A percentile compares a stretch with the other conserved stretches of the same genome.
phyloP scores from a whole-genome alignment of 257 asterid genomes.

The Rehmannia glutinosa region DNA sequence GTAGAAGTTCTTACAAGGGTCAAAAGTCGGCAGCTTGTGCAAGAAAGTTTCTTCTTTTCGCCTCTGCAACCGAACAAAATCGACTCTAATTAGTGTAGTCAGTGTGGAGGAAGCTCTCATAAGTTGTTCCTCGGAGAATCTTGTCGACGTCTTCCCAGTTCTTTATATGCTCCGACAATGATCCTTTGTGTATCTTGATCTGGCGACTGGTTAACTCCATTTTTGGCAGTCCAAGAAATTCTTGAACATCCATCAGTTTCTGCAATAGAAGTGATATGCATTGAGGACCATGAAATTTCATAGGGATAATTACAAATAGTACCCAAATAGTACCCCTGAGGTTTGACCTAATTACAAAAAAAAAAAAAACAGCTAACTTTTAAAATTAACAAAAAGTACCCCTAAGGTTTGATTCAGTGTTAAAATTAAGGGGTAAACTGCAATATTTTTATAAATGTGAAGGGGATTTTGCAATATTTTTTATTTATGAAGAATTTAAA shows the following conservation, averaged over 20 bases:
- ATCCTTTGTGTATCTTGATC: conserved; percentile 87
- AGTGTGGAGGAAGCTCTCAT: conserved; percentile 57
- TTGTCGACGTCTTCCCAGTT: conserved; percentile 75
- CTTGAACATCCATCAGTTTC: conserved; percentile 65
- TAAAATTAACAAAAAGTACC: no score
- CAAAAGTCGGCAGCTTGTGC: no score
- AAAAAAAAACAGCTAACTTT: no score
- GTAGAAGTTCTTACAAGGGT: no score
- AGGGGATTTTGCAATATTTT: no score
- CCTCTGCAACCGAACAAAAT: background rate
- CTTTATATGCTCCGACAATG: conserved; percentile 55
- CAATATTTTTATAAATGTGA: no score
- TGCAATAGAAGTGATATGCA: conserved; percentile 20
- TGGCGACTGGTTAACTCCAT: conserved; percentile 71
- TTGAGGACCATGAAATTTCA: background rate
- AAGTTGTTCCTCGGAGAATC: conserved; percentile 63
- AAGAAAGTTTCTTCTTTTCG: background rate
- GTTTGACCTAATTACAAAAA: no score
- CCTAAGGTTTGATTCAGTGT: background rate
- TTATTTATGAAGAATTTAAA: background rate
- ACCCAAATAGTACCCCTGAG: background rate
- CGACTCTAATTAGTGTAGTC: conserved; percentile 41
- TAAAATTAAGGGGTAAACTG: no score
- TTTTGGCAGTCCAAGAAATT: conserved; percentile 63
- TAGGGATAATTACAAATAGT: no score